Evolutionary conservation across 257 asterid genomes (phyloP).

Genomic region (Penstemon barbatus): DNA sequence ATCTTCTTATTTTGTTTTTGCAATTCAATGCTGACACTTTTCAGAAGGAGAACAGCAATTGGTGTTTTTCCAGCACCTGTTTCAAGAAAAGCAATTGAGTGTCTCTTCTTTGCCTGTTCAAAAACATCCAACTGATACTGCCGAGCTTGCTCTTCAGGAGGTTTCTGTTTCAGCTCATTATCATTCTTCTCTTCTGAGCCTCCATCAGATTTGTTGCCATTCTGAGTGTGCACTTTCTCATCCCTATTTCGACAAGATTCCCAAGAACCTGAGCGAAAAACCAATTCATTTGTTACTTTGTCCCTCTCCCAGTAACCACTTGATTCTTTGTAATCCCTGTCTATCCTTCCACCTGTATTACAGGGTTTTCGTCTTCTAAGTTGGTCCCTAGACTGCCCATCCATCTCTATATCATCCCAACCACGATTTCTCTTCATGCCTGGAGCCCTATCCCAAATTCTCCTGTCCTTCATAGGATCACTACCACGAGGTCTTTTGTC

Average conservation of each 20-base stretch:
- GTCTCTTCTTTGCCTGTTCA: conserved; percentile 89
- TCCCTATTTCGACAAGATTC: conserved; percentile 62
- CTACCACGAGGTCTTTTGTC: conserved; percentile 49
- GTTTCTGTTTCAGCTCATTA: conserved; percentile 55
- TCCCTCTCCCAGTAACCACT: conserved; percentile 97
- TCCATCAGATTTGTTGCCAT: conserved; percentile 35
- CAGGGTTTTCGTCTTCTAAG: conserved; percentile 61
- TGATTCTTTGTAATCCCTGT: conserved; percentile 58
- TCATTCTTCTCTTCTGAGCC: conserved; percentile 48
- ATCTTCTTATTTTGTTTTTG: conserved; percentile 70
- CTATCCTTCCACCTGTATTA: conserved; percentile 53
- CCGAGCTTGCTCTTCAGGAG: conserved; percentile 86
- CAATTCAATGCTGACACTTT: conserved; percentile 67
- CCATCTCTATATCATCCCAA: conserved; percentile 50
- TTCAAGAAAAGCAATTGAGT: conserved; percentile 95
- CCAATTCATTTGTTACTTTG: conserved; percentile 70
- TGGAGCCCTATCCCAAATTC: conserved; percentile 46
- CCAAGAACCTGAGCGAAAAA: conserved; percentile 80
- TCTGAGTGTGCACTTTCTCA: conserved; percentile 46
- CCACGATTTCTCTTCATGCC: conserved; percentile 71
- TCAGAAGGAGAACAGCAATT: conserved; percentile 89
- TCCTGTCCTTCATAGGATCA: conserved; percentile 51
- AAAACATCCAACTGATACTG: conserved; percentile 95
- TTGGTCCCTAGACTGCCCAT: conserved; percentile 56
- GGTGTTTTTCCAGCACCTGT: conserved; percentile 98